phyloP scores from a whole-genome alignment of 192 early-diverging fungal species.

The Linnemannia elongata region DNA sequence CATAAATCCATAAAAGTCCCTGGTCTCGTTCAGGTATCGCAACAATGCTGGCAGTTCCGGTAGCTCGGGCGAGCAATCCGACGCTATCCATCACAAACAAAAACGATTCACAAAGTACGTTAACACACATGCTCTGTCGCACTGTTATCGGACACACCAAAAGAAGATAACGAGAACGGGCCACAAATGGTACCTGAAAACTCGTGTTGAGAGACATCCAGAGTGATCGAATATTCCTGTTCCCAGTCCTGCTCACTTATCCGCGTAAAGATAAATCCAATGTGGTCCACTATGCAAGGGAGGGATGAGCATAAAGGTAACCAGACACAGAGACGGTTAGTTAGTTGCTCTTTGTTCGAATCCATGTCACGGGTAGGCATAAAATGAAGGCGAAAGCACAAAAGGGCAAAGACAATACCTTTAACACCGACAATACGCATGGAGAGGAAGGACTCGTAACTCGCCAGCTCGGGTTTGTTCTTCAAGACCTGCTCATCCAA shows the following conservation, averaged over 20 bases:
- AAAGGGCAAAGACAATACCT: slow-evolving; percentile 19
- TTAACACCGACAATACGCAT: slow-evolving; percentile 60
- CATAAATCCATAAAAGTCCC: slow-evolving; percentile 80
- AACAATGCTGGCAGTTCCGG: slow-evolving; percentile 60
- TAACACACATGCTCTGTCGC: background rate
- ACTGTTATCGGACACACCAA: background rate
- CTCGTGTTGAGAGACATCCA: slow-evolving; percentile 69
- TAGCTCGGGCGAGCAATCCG: slow-evolving; percentile 66
- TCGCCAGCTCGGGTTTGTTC: slow-evolving; percentile 70
- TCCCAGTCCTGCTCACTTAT: slow-evolving; percentile 70
- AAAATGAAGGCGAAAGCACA: background rate
- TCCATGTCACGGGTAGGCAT: background rate
- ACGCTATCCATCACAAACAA: slow-evolving; percentile 42
- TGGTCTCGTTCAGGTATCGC: slow-evolving; percentile 67
- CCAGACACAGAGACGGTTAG: background rate
- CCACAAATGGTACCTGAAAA: slow-evolving; percentile 59
- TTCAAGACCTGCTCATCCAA: slow-evolving; percentile 62
- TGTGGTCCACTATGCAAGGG: slow-evolving; percentile 57
- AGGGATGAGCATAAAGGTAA: background rate
- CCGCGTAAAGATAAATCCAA: slow-evolving; percentile 77
- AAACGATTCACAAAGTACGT: background rate
- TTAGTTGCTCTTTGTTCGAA: background rate
- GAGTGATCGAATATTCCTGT: slow-evolving; percentile 62
- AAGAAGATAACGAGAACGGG: background rate
- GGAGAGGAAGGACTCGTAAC: slow-evolving; percentile 67